Evolutionary conservation across 805 yeast genomes (phyloP).

Genomic region (Barnettozyma sucrosica): DNA sequence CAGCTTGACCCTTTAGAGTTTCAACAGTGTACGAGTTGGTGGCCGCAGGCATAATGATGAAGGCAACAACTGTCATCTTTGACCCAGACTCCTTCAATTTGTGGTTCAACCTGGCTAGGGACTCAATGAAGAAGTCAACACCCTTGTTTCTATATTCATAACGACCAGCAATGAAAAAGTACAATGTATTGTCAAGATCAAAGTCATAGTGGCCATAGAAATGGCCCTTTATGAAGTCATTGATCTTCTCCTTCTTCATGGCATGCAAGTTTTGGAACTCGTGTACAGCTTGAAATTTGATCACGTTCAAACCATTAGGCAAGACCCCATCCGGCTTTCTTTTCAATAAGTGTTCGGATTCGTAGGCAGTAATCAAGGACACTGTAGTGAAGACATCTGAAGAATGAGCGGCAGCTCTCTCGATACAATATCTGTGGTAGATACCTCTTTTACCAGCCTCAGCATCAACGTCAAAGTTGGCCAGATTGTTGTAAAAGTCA

Average conservation of each 20-base stretch:
- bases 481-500: constrained; percentile 89
- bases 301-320: constrained; percentile 94
- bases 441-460: constrained; percentile 98
- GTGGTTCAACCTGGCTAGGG: constrained; percentile 88
- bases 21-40: constrained; percentile 94
- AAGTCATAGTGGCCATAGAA: constrained; percentile 96
- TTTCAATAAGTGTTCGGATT: constrained; percentile 85
- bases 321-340: constrained; percentile 97
- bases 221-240: constrained; percentile 94
- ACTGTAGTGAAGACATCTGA: constrained; percentile 98
- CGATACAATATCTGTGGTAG: constrained; percentile 94
- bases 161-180: constrained; percentile 95
- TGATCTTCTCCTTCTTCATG: constrained; percentile 80
- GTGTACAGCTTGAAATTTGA: constrained; percentile 94
- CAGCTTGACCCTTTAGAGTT: constrained; percentile 94
- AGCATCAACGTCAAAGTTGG: constrained; percentile 87
- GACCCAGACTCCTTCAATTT: constrained; percentile 75
- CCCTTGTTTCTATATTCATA: constrained; percentile 97
- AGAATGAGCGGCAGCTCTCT: constrained; percentile 91
- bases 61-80: constrained; percentile 91
- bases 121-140: constrained; percentile 89
- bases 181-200: constrained; percentile 87
- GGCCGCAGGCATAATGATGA: constrained; percentile 96
- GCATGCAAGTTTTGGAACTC: constrained; percentile 98
- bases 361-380: constrained; percentile 95